Conservation (phyloP, 192 early-diverging fungal genomes). For the Umbelopsis isabellina region DNA sequence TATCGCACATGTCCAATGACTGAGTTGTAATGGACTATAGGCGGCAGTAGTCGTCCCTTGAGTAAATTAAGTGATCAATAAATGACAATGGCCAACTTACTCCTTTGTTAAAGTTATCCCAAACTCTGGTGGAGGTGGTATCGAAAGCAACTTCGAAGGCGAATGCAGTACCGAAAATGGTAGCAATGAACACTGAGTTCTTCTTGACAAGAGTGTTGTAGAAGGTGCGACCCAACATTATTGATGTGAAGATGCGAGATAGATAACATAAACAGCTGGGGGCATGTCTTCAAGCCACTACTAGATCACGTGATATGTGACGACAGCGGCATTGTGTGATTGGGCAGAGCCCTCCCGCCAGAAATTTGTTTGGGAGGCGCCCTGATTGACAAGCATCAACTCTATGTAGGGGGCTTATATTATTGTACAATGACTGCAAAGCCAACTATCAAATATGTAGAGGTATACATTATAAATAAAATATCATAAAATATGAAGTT, state of each 20-base stretch:
- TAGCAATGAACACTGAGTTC: constrained; percentile 69
- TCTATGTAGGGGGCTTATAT: too few relatives aligned
- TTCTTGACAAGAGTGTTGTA: constrained; percentile 72
- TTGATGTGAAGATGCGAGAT: constrained; percentile 5
- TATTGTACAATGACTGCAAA: too few relatives aligned
- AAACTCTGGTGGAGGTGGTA: constrained; percentile 57
- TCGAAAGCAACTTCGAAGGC: constrained; percentile 77
- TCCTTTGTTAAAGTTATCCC: constrained; percentile 76
- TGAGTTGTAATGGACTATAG: neutral
- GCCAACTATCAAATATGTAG: too few relatives aligned
- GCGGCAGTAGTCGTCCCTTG: neutral
- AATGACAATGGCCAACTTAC: constrained; percentile 51
- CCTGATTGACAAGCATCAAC: too few relatives aligned
- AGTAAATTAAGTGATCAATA: neutral
- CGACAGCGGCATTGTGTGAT: too few relatives aligned
- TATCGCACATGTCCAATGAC: neutral
- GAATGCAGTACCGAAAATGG: constrained; percentile 72
- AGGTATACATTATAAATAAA: too few relatives aligned
- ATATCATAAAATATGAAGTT: too few relatives aligned
- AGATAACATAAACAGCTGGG: too few relatives aligned
- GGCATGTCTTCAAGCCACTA: too few relatives aligned
- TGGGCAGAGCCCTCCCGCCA: too few relatives aligned
- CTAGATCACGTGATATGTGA: too few relatives aligned
- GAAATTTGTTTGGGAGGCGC: too few relatives aligned
- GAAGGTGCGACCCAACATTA: constrained; percentile 32